A percentile compares a stretch with the other conserved stretches of the same genome.
Evolutionary conservation across 176 grass and related monocot species (phyloP).

Genomic region (Thinopyrum elongatum): DNA sequence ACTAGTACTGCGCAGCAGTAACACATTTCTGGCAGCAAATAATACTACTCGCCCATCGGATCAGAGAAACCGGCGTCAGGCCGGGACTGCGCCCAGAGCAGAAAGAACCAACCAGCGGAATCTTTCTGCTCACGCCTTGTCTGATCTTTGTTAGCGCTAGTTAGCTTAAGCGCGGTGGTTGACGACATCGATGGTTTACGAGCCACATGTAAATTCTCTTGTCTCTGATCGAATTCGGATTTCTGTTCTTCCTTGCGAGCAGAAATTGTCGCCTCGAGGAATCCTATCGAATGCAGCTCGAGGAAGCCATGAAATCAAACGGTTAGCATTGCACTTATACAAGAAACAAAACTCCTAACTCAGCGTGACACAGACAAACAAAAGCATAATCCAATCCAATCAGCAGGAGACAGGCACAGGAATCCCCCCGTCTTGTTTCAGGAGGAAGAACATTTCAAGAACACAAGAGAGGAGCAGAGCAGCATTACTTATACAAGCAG

Average conservation of each 20-base stretch:
- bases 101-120: slow-evolving; percentile 1
- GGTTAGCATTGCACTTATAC: neutral
- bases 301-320: neutral
- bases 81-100: neutral
- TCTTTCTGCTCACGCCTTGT: slow-evolving; percentile 8
- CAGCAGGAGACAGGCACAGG: slow-evolving; percentile 6
- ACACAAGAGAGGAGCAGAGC: slow-evolving; percentile 13
- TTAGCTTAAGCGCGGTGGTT: neutral
- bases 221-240: neutral
- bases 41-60: neutral
- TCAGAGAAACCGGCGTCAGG: slow-evolving; percentile 1
- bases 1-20: neutral
- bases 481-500: slow-evolving; percentile 41
- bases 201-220: neutral
- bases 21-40: slow-evolving; percentile 6
- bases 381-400: slow-evolving; percentile 29
- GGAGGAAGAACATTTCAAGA: slow-evolving; percentile 23
- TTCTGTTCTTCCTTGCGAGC: neutral
- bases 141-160: neutral
- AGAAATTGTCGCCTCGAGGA: neutral
- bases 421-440: slow-evolving; percentile 24
- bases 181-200: neutral
- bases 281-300: neutral
- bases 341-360: neutral
- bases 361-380: neutral